phyloP scores from a whole-genome alignment of 1,284 basidiomycete species.

The Coniophora puteana region DNA sequence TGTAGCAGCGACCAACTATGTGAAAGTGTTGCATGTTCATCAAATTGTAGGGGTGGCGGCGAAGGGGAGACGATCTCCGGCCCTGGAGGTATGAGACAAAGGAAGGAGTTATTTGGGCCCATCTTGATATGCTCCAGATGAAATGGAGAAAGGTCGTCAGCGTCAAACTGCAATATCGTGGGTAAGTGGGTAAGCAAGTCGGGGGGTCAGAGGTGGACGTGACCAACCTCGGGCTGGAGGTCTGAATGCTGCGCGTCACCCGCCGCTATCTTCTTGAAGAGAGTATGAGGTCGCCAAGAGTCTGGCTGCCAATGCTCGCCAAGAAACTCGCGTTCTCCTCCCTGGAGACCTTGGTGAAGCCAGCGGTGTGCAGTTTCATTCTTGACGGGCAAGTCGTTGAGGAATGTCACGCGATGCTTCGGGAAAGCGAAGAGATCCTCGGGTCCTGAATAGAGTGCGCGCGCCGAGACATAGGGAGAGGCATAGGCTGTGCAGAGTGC shows the following conservation, averaged over 20 bases:
- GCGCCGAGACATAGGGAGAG: slow-evolving; percentile 36
- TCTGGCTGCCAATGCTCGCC: slow-evolving; percentile 54
- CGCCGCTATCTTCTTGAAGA: slow-evolving; percentile 55
- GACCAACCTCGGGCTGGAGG: slow-evolving; percentile 24
- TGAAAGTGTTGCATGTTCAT: slow-evolving; percentile 58
- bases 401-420: slow-evolving; percentile 79
- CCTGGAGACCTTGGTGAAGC: slow-evolving; percentile 63
- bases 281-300: slow-evolving; percentile 30
- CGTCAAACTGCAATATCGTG: too few relatives aligned
- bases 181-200: slow-evolving; percentile 11
- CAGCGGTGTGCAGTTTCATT: slow-evolving; percentile 73
- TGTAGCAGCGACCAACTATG: slow-evolving; percentile 79
- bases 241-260: slow-evolving; percentile 30
- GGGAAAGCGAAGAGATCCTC: slow-evolving; percentile 83
- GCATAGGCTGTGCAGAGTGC: slow-evolving; percentile 12
- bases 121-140: slow-evolving; percentile 70
- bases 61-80: slow-evolving; percentile 43
- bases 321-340: slow-evolving; percentile 75
- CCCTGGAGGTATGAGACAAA: slow-evolving; percentile 72
- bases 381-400: slow-evolving; percentile 75
- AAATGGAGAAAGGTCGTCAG: slow-evolving; percentile 27
- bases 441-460: slow-evolving; percentile 63
- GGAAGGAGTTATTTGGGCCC: slow-evolving; percentile 59
- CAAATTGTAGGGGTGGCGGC: slow-evolving; percentile 44
- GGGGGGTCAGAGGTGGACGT: slow-evolving; percentile 21